Evolutionary conservation across 306 rosid species (phyloP).

Genomic region (Ormosia semicastrata): DNA sequence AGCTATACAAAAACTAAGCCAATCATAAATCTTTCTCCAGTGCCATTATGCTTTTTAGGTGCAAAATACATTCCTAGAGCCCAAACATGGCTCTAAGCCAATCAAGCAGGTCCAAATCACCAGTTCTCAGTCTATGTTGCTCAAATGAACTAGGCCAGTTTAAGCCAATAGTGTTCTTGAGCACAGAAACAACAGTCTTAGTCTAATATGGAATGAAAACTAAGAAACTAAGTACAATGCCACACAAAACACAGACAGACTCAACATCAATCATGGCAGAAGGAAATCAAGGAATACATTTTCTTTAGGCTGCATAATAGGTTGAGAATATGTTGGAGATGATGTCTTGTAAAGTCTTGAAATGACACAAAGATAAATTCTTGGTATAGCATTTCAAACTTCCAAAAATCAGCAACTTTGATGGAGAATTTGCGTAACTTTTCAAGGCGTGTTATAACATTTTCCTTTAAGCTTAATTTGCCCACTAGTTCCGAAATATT

Average conservation of each 20-base stretch:
- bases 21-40: background rate
- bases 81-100: slow-evolving; percentile 98
- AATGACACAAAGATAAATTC: no score
- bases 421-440: no score
- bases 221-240: slow-evolving; percentile 23
- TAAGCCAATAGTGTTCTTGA: slow-evolving; percentile 80
- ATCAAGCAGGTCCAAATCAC: slow-evolving; percentile 87
- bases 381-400: no score
- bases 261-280: background rate
- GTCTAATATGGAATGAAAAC: slow-evolving; percentile 41
- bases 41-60: background rate
- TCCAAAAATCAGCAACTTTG: no score
- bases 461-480: no score
- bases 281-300: no score
- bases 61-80: slow-evolving; percentile 63
- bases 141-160: slow-evolving; percentile 84
- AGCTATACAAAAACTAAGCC: background rate
- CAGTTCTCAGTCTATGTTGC: slow-evolving; percentile 74
- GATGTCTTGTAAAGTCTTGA: no score
- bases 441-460: no score
- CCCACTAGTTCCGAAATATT: no score
- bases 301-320: slow-evolving; percentile 96
- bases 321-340: no score
- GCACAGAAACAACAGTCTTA: slow-evolving; percentile 84
- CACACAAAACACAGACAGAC: slow-evolving; percentile 23